Evolutionary conservation across 495 filamentous ascomycete genomes (phyloP).

Genomic region (Cladorrhinum samala): DNA sequence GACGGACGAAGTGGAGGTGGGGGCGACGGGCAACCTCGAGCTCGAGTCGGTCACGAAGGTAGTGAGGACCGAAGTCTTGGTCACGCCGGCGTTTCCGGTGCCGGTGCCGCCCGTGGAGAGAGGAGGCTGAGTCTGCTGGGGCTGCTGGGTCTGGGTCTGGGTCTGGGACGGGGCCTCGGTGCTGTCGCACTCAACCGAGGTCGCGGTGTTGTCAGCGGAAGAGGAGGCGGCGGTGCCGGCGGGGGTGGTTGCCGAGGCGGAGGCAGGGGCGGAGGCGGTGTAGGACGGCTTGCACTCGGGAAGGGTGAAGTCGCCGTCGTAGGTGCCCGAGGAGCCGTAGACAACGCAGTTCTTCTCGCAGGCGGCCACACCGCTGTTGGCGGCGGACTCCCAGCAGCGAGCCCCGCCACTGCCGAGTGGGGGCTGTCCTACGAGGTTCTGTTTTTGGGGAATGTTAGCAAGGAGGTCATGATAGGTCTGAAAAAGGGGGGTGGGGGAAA

Average conservation of each 20-base stretch:
- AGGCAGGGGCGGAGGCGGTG: neutral
- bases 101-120: too few species aligned
- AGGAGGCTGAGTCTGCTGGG: too few species aligned
- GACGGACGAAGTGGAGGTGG: too few species aligned
- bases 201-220: neutral
- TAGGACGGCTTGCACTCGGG: conserved; percentile 23
- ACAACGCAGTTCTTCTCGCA: conserved; percentile 37
- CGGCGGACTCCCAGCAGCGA: conserved; percentile 23
- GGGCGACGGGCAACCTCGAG: too few species aligned
- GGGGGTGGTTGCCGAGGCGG: conserved; percentile 2
- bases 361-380: conserved; percentile 22
- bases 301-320: conserved; percentile 13
- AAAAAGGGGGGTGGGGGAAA: neutral
- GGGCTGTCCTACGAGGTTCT: conserved; percentile 27
- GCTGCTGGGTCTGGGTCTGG: too few species aligned
- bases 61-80: too few species aligned
- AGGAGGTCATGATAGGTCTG: neutral
- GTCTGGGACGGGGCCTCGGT: too few species aligned
- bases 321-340: conserved; percentile 18
- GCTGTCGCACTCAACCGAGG: too few species aligned
- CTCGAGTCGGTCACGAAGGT: too few species aligned
- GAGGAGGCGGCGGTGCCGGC: neutral
- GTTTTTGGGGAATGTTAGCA: too few species aligned
- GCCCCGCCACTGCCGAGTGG: conserved; percentile 19
- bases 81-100: too few species aligned